Conservation (phyloP, 495 filamentous ascomycete species). For the Lindgomyces ingoldianus region DNA sequence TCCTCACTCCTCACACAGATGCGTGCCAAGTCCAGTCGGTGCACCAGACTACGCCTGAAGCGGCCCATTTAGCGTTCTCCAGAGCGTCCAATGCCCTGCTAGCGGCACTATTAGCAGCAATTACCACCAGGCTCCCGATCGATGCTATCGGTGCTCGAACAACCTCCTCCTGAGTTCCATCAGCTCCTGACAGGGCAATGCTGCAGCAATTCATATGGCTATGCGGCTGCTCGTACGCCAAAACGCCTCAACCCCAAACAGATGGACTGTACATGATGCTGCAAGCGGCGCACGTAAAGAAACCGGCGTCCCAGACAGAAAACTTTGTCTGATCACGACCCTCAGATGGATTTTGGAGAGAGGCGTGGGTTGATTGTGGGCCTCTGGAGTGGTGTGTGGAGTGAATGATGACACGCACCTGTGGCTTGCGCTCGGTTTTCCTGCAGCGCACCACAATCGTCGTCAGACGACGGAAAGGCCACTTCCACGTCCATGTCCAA, state of each 20-base stretch:
- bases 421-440: neutral
- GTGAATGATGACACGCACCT: conserved; percentile 17
- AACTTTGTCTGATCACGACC: neutral
- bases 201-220: conserved; percentile 20
- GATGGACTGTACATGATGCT: neutral
- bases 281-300: conserved; percentile 1
- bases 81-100: neutral
- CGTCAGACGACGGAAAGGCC: no score
- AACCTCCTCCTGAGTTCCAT: conserved; percentile 9
- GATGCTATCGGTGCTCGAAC: neutral
- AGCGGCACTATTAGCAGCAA: conserved; percentile 15
- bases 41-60: conserved; percentile 2
- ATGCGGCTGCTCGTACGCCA: conserved; percentile 8
- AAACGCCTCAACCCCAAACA: neutral
- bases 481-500: no score
- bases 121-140: conserved; percentile 2
- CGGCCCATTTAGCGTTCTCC: neutral
- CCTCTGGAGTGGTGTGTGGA: neutral
- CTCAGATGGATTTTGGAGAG: no score
- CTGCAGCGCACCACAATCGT: neutral
- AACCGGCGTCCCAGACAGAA: neutral
- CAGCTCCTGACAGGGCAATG: conserved; percentile 10
- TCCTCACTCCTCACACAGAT: conserved; percentile 9
- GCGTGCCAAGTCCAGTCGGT: conserved; percentile 1
- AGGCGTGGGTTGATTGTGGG: no score